phyloP scores from a whole-genome alignment of 129 eudicot genomes.

The Pittosporum tobira region DNA sequence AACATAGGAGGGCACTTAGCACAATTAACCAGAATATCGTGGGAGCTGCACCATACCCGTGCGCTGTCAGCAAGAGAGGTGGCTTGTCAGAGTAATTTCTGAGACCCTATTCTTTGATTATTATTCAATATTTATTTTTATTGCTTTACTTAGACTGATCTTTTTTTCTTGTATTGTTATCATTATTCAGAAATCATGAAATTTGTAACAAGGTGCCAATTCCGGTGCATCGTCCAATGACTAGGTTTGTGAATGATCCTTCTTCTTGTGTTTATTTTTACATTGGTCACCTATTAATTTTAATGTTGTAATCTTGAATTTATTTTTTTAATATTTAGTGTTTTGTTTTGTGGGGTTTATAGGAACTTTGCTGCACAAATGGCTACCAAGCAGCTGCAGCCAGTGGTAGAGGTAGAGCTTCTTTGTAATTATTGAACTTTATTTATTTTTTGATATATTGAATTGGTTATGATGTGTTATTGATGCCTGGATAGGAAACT shows the following conservation, averaged over 20 bases:
- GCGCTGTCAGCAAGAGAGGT: conserved; percentile 38
- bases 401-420: conserved; percentile 5
- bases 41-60: conserved; percentile 38
- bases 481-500: conserved; percentile 11
- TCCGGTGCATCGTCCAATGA: conserved; percentile 67
- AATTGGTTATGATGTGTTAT: neutral
- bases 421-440: neutral
- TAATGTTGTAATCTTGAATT: neutral
- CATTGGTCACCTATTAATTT: neutral
- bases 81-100: conserved; percentile 37
- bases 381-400: conserved; percentile 19
- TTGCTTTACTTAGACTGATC: neutral
- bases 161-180: conserved; percentile 8
- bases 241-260: conserved; percentile 50
- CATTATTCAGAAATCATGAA: conserved; percentile 34
- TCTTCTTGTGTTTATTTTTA: neutral
- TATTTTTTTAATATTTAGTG: neutral
- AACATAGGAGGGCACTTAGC: conserved; percentile 52
- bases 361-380: conserved; percentile 37
- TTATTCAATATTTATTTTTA: neutral
- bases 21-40: conserved; percentile 43
- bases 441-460: neutral
- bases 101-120: conserved; percentile 3
- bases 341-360: neutral
- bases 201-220: conserved; percentile 29